These are phyloP conservation scores for Linnemannia hyalina DNA, from an alignment of 192 early-diverging fungal species.

Conservation along the genomic window DNA sequence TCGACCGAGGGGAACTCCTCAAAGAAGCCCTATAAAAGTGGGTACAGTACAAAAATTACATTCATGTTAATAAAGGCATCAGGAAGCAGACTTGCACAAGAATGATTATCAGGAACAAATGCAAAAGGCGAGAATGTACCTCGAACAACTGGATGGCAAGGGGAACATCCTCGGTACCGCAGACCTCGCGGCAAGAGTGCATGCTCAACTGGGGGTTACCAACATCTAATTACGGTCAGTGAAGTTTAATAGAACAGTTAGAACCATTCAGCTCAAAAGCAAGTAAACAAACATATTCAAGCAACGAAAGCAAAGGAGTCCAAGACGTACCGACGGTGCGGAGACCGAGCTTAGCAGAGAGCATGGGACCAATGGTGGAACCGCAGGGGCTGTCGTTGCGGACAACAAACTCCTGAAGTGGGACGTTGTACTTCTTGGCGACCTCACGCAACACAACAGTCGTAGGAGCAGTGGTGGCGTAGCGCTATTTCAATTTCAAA, in stretches of 20 bases:
- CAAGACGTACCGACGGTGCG: conserved; percentile 84
- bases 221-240: conserved; percentile 71
- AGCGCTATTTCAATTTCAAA: conserved; percentile 60
- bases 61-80: background rate
- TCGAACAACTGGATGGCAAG: conserved; percentile 89
- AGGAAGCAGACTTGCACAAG: background rate
- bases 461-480: conserved; percentile 83
- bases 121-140: conserved; percentile 51
- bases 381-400: conserved; percentile 97
- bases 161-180: conserved; percentile 89
- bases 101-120: background rate
- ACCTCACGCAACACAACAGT: conserved; percentile 81
- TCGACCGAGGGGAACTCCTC: conserved; percentile 72
- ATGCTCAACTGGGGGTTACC: conserved; percentile 97
- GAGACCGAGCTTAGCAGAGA: conserved; percentile 92
- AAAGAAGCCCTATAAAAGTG: conserved; percentile 66
- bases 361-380: conserved; percentile 97
- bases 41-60: conserved; percentile 5
- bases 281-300: conserved; percentile 2
- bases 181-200: conserved; percentile 96
- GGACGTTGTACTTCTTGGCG: conserved; percentile 82
- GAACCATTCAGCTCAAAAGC: background rate
- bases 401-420: conserved; percentile 92
- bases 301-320: background rate
- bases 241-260: background rate